Evolutionary conservation across 495 filamentous ascomycete genomes (phyloP).

Genomic region (Glonium stellatum): DNA sequence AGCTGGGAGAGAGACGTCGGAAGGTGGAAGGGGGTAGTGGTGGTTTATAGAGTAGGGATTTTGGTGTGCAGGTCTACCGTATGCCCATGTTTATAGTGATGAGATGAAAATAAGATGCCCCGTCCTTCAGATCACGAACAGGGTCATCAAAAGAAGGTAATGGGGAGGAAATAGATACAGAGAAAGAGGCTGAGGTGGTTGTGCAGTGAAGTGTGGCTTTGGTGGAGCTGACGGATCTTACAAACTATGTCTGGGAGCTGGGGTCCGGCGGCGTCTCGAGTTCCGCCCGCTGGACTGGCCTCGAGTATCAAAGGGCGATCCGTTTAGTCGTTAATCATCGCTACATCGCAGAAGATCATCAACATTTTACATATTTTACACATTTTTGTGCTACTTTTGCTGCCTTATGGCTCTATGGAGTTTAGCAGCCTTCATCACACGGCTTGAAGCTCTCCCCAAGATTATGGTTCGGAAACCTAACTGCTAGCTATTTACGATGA

Average conservation of each 20-base stretch:
- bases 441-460: no score
- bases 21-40: constrained; percentile 1
- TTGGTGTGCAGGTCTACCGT: constrained; percentile 12
- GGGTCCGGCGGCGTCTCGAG: not conserved
- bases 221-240: not conserved
- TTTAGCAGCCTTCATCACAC: no score
- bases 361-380: no score
- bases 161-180: not conserved
- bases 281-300: no score
- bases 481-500: no score
- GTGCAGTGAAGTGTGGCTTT: constrained; percentile 4
- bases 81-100: constrained; percentile 21
- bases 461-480: no score
- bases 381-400: no score
- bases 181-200: not conserved
- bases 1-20: no score
- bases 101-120: not conserved
- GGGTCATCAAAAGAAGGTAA: not conserved
- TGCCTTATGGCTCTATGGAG: no score
- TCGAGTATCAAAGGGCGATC: no score
- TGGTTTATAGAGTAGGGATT: not conserved
- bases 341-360: no score
- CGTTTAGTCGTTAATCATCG: no score
- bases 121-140: not conserved
- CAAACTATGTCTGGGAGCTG: not conserved